phyloP scores from a whole-genome alignment of 257 asterid genomes.

The Asclepias syriaca region DNA sequence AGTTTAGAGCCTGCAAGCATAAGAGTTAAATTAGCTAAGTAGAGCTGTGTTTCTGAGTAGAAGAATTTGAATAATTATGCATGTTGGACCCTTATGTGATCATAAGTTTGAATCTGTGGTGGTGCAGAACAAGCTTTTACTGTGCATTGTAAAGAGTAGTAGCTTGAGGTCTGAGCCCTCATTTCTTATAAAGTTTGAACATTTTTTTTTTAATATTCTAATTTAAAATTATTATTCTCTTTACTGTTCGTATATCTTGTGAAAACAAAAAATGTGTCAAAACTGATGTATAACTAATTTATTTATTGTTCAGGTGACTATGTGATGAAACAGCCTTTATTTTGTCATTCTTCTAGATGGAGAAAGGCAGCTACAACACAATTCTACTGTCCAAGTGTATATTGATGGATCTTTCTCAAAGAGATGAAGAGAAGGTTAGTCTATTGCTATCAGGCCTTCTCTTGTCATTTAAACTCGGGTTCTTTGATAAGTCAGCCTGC shows the following conservation, averaged over 20 bases:
- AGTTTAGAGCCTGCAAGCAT: not conserved
- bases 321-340: constrained; percentile 28
- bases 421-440: constrained; percentile 62
- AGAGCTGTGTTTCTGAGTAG: not conserved
- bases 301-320: constrained; percentile 32
- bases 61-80: not conserved
- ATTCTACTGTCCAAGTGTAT: constrained; percentile 18
- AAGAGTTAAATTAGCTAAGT: not conserved
- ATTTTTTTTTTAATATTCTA: not conserved
- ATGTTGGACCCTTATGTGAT: not conserved
- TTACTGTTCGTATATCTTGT: not conserved
- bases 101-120: not conserved
- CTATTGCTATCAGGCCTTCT: constrained; percentile 28
- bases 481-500: constrained; percentile 30
- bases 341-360: constrained; percentile 21
- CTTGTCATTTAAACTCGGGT: constrained; percentile 23
- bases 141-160: not conserved
- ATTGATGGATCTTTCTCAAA: constrained; percentile 49
- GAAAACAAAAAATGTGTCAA: not conserved
- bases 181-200: not conserved
- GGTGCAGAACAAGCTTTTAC: not conserved
- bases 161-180: not conserved
- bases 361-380: constrained; percentile 22
- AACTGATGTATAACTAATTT: not conserved
- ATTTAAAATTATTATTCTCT: not conserved